phyloP scores from a whole-genome alignment of 176 grass and related monocot genomes.

The Pharus latifolius region DNA sequence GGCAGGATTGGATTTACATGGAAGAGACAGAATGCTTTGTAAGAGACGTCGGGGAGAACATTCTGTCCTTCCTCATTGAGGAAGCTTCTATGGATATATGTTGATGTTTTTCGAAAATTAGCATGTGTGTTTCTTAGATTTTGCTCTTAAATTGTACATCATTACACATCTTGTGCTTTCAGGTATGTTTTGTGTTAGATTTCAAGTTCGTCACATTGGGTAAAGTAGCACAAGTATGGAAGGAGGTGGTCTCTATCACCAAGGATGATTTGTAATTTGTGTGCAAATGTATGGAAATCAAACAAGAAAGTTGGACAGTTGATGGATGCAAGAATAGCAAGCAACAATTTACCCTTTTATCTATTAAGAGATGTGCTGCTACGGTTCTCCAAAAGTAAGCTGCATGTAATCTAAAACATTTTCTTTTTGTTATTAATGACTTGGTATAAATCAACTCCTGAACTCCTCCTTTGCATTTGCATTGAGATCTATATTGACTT shows the following conservation, averaged over 20 bases:
- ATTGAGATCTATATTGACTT: too few species aligned
- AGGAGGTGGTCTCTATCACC: neutral
- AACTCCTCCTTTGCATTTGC: too few species aligned
- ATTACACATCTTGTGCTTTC: slow-evolving; percentile 1
- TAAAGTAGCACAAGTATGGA: neutral
- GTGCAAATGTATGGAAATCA: neutral
- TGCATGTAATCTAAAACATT: too few species aligned
- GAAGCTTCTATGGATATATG: slow-evolving; percentile 39
- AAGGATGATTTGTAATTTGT: neutral
- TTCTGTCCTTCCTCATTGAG: slow-evolving; percentile 44
- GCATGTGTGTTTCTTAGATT: neutral
- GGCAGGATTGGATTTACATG: slow-evolving; percentile 48
- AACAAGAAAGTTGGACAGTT: neutral
- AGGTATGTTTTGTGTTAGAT: neutral
- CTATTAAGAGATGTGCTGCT: too few species aligned
- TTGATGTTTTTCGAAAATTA: neutral
- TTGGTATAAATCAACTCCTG: too few species aligned
- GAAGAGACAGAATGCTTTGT: slow-evolving; percentile 50
- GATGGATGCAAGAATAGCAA: neutral
- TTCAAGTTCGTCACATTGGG: neutral
- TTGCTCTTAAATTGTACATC: neutral
- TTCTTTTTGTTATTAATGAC: too few species aligned
- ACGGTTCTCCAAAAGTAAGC: too few species aligned
- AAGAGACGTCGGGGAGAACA: slow-evolving; percentile 26
- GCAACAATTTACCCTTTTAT: too few species aligned